Conservation (phyloP, 176 grass and related monocot genomes). For the Zea luxurians region DNA sequence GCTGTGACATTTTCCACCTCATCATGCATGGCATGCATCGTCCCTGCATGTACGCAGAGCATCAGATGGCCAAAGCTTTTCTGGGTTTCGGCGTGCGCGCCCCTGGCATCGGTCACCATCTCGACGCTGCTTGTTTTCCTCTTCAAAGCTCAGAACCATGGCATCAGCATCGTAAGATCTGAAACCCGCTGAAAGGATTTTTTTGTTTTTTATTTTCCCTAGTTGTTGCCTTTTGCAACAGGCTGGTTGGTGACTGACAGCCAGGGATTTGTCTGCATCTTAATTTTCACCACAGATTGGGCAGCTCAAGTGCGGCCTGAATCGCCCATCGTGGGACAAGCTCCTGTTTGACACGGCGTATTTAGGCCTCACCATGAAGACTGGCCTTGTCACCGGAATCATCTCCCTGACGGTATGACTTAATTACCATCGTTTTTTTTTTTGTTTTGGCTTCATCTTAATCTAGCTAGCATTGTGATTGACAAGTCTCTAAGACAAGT, state of each 20-base stretch:
- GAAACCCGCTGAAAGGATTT: background rate
- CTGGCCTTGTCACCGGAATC: conserved; percentile 78
- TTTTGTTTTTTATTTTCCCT: background rate
- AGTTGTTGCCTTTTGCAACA: background rate
- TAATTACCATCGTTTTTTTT: background rate
- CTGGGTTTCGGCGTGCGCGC: conserved; percentile 87
- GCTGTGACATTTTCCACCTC: background rate
- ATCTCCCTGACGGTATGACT: conserved; percentile 84
- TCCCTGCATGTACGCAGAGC: conserved; percentile 43
- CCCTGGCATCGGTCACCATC: conserved; percentile 70
- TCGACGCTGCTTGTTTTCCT: conserved; percentile 89
- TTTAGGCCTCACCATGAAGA: conserved; percentile 69
- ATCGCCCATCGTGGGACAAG: conserved; percentile 84
- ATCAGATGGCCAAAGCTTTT: conserved; percentile 75
- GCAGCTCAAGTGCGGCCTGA: conserved; percentile 75
- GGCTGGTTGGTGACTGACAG: background rate
- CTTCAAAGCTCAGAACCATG: conserved; percentile 78
- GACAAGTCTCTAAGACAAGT: background rate
- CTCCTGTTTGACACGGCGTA: conserved; percentile 67
- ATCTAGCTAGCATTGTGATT: background rate
- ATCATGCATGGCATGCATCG: too few species aligned
- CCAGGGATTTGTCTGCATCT: background rate
- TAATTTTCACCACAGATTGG: conserved; percentile 56
- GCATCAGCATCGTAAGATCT: conserved; percentile 77
- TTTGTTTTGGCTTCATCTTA: background rate